Evolutionary conservation across 805 yeast genomes (phyloP).

Genomic region (Barnettozyma vustinii): DNA sequence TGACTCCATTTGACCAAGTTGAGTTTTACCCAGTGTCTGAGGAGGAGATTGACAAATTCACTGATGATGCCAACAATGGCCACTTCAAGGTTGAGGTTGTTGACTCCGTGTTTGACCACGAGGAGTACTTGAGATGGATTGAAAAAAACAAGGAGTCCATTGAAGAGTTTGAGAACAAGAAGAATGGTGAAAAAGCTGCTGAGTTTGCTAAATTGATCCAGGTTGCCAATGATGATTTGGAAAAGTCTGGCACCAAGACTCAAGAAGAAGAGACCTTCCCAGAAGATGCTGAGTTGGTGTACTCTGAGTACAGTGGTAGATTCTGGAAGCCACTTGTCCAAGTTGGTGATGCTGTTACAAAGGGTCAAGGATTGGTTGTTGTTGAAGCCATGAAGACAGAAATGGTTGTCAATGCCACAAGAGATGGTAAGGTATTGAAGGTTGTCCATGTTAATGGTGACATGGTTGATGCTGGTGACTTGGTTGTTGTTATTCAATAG

Average conservation of each 20-base stretch:
- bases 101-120: slow-evolving; percentile 79
- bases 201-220: slow-evolving; percentile 84
- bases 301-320: slow-evolving; percentile 94
- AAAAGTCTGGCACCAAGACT: slow-evolving; percentile 41
- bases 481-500: slow-evolving; percentile 74
- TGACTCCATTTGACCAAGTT: slow-evolving; percentile 89
- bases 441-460: slow-evolving; percentile 82
- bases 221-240: slow-evolving; percentile 70
- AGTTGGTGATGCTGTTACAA: slow-evolving; percentile 69
- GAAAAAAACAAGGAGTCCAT: slow-evolving; percentile 69
- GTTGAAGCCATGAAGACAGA: slow-evolving; percentile 99
- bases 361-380: slow-evolving; percentile 77
- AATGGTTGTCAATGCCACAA: slow-evolving; percentile 78
- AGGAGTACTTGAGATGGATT: slow-evolving; percentile 73
- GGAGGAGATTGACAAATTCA: slow-evolving; percentile 64
- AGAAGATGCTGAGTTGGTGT: slow-evolving; percentile 77
- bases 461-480: slow-evolving; percentile 94
- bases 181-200: slow-evolving; percentile 75
- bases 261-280: slow-evolving; percentile 52
- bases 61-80: slow-evolving; percentile 77
- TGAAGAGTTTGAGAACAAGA: slow-evolving; percentile 56
- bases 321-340: slow-evolving; percentile 89
- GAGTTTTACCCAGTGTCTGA: slow-evolving; percentile 92
- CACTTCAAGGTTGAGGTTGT: slow-evolving; percentile 67
- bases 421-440: slow-evolving; percentile 65